Conservation (phyloP, 441 rosid genomes). For the California macrophylla region DNA sequence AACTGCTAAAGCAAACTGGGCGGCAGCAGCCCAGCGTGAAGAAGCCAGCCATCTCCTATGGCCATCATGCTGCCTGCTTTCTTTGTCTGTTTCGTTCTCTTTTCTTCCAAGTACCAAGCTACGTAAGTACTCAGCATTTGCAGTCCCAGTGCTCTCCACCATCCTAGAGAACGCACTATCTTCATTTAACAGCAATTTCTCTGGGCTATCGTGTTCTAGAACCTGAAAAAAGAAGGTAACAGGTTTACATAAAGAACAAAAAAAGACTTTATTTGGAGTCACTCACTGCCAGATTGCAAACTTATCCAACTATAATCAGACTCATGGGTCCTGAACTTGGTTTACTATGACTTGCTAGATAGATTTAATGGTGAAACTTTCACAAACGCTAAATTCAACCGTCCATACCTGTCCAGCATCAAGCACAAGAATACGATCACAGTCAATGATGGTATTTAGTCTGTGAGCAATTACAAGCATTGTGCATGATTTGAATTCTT, state of each 20-base stretch:
- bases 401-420: slow-evolving; percentile 66
- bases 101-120: slow-evolving; percentile 47
- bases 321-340: not conserved
- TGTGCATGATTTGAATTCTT: slow-evolving; percentile 88
- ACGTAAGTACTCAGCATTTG: slow-evolving; percentile 81
- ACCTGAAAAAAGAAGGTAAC: slow-evolving; percentile 37
- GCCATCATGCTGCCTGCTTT: slow-evolving; percentile 29
- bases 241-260: not conserved
- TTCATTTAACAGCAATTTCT: slow-evolving; percentile 53
- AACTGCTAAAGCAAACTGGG: slow-evolving; percentile 69
- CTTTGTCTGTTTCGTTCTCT: slow-evolving; percentile 19
- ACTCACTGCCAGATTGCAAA: not conserved
- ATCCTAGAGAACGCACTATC: slow-evolving; percentile 74
- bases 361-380: not conserved
- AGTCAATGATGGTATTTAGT: slow-evolving; percentile 79
- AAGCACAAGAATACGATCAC: slow-evolving; percentile 73
- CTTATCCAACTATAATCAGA: not conserved
- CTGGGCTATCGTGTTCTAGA: slow-evolving; percentile 66
- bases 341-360: not conserved
- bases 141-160: slow-evolving; percentile 91
- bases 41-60: slow-evolving; percentile 76
- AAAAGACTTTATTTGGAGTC: not conserved
- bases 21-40: slow-evolving; percentile 94
- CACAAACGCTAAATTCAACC: not conserved
- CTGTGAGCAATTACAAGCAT: slow-evolving; percentile 93